These are phyloP conservation scores for Lotus japonicus DNA, from an alignment of 306 rosid species.

Conservation along the genomic window DNA sequence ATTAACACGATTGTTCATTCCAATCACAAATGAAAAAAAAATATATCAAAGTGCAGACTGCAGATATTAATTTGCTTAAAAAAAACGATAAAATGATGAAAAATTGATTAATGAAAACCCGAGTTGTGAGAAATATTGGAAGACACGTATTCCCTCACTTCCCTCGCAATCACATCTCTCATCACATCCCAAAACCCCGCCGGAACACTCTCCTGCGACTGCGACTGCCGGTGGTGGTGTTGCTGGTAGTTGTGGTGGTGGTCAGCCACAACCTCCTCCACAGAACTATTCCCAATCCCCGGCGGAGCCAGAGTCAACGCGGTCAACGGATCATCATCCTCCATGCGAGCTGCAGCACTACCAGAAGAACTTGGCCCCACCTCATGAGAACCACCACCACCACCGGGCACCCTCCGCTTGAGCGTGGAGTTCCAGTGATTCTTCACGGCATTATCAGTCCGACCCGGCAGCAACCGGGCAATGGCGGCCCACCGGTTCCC, in stretches of 20 bases:
- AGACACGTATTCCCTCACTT: conserved; percentile 77
- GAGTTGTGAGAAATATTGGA: conserved; percentile 54
- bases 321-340: conserved; percentile 70
- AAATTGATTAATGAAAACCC: conserved; percentile 22
- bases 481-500: conserved; percentile 99
- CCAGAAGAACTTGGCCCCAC: background rate
- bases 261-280: background rate
- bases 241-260: background rate
- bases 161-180: conserved; percentile 81
- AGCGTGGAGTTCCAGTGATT: conserved; percentile 98
- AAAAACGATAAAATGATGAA: background rate
- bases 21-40: background rate
- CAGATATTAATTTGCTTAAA: background rate
- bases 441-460: conserved; percentile 93
- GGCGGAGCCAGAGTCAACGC: conserved; percentile 93
- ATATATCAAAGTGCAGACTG: too few species aligned
- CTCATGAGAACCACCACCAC: background rate
- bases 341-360: background rate
- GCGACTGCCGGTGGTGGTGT: background rate
- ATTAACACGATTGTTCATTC: background rate
- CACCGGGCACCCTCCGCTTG: conserved; percentile 49
- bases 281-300: conserved; percentile 24
- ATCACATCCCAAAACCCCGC: conserved; percentile 77
- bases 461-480: conserved; percentile 80
- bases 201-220: conserved; percentile 35